A percentile compares a stretch with the other conserved stretches of the same genome.
phyloP scores from a whole-genome alignment of 1,284 basidiomycete genomes.

The Boletus hoseneyae region DNA sequence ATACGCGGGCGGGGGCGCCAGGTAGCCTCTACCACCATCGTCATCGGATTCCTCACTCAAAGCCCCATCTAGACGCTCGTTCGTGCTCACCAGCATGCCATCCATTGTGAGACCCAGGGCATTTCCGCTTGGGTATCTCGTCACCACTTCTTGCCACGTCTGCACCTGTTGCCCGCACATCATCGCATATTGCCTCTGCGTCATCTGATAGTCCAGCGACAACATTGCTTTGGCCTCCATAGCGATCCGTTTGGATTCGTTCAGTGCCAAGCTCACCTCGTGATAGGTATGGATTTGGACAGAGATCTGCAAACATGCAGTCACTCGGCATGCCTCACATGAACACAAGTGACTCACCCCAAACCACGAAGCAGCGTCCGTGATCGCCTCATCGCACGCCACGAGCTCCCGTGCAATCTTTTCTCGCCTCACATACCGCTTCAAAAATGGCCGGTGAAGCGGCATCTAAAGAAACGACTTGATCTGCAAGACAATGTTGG shows the following conservation, averaged over 20 bases:
- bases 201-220: constrained; percentile 20
- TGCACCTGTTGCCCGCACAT: constrained; percentile 4
- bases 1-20: constrained; percentile 11
- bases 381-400: constrained; percentile 51
- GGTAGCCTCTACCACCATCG: background rate
- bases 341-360: constrained; percentile 39
- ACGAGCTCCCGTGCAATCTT: constrained; percentile 59
- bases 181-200: constrained; percentile 17
- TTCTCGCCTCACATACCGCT: constrained; percentile 73
- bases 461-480: constrained; percentile 56
- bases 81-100: constrained; percentile 26
- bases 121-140: constrained; percentile 1
- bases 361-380: constrained; percentile 49
- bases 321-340: background rate
- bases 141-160: background rate
- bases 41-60: too few relatives aligned
- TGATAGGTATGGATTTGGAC: constrained; percentile 26
- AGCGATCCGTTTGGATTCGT: constrained; percentile 24
- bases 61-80: background rate
- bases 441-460: constrained; percentile 67
- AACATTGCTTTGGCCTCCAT: constrained; percentile 22
- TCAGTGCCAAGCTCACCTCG: constrained; percentile 13
- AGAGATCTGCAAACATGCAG: constrained; percentile 14
- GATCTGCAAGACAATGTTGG: constrained; percentile 37
- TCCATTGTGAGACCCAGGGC: constrained; percentile 4